Evolutionary conservation across 176 grass and related monocot species (phyloP).

Genomic region (Cocos nucifera): DNA sequence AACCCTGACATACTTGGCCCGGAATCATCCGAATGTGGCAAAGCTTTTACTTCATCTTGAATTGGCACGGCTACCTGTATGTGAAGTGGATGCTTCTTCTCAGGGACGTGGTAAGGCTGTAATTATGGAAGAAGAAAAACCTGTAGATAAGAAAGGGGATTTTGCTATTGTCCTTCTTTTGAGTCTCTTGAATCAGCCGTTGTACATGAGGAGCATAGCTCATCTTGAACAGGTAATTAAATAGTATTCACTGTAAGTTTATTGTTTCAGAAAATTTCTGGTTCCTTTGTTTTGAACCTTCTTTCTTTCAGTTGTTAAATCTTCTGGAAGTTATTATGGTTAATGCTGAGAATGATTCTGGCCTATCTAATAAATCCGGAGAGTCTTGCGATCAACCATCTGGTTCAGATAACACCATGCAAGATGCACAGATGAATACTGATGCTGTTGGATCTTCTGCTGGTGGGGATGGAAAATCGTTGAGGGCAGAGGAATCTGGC

Average conservation of each 20-base stretch:
- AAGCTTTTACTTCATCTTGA: slow-evolving; percentile 90
- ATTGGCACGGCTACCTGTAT: slow-evolving; percentile 32
- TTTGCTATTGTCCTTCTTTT: slow-evolving; percentile 78
- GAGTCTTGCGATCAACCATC: slow-evolving; percentile 46
- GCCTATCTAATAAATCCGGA: slow-evolving; percentile 44
- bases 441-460: slow-evolving; percentile 40
- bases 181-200: slow-evolving; percentile 78
- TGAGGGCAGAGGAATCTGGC: slow-evolving; percentile 27
- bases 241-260: too few species aligned
- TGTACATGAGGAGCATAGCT: slow-evolving; percentile 95
- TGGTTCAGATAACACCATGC: slow-evolving; percentile 50
- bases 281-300: not conserved
- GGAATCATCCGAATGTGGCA: slow-evolving; percentile 88
- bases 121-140: slow-evolving; percentile 44
- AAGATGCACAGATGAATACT: slow-evolving; percentile 37
- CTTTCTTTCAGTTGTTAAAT: slow-evolving; percentile 72
- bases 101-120: slow-evolving; percentile 67
- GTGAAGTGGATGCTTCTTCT: slow-evolving; percentile 29
- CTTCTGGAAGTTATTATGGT: slow-evolving; percentile 94
- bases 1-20: slow-evolving; percentile 88
- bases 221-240: slow-evolving; percentile 85
- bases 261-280: too few species aligned
- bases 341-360: slow-evolving; percentile 66
- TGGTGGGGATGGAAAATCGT: slow-evolving; percentile 20
- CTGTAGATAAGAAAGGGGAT: slow-evolving; percentile 36